A percentile compares a stretch with the other conserved stretches of the same genome.
Conservation (phyloP, 371 early-diverging fungal species). For the Rhizopus delemar region DNA sequence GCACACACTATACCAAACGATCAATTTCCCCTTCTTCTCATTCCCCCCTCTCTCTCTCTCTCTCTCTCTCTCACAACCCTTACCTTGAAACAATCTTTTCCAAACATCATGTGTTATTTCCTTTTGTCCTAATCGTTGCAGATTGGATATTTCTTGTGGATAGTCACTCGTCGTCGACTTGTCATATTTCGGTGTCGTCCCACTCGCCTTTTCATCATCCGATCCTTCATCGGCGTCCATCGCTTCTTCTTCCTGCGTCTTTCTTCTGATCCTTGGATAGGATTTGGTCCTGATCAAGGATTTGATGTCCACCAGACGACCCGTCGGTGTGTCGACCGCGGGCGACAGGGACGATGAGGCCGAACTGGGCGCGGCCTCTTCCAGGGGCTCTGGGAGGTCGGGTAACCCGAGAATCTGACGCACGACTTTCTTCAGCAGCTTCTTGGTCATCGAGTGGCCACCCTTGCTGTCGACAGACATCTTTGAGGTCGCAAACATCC, state of each 20-base stretch:
- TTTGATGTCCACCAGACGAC: neutral
- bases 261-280: conserved; percentile 1
- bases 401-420: conserved; percentile 32
- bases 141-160: conserved; percentile 17
- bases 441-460: conserved; percentile 23
- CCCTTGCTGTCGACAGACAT: conserved; percentile 31
- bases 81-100: conserved; percentile 41
- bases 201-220: conserved; percentile 24
- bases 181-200: conserved; percentile 12
- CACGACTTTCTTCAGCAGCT: conserved; percentile 30
- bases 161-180: conserved; percentile 12
- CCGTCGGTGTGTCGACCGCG: neutral
- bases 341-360: neutral
- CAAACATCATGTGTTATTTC: conserved; percentile 42
- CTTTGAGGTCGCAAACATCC: conserved; percentile 47
- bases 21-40: no score
- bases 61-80: no score
- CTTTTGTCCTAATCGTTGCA: conserved; percentile 19
- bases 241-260: conserved; percentile 33
- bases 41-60: no score
- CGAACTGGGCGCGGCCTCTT: neutral
- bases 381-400: neutral
- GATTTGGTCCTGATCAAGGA: neutral
- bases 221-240: conserved; percentile 31
- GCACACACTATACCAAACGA: conserved; percentile 44